Evolutionary conservation across 148 eudicot genomes (phyloP).

Genomic region (Rhododendron kiyosumense): DNA sequence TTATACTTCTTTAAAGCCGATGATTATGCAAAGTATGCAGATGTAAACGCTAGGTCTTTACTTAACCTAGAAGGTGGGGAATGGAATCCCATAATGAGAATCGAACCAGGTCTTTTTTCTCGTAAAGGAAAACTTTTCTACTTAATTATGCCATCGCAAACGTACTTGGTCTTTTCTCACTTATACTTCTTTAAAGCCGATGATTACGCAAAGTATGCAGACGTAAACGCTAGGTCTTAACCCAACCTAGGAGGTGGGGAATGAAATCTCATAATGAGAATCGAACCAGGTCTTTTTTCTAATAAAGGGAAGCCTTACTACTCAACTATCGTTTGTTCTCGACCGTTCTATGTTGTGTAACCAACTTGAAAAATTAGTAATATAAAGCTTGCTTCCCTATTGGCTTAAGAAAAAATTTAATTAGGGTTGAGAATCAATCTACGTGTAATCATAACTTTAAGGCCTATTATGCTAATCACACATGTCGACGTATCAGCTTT

Average conservation of each 20-base stretch:
- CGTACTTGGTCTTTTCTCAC: background rate
- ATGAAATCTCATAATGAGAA: background rate
- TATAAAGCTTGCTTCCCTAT: background rate
- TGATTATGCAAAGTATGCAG: background rate
- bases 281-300: background rate
- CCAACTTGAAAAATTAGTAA: background rate
- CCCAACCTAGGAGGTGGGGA: background rate
- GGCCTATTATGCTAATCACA: slow-evolving; percentile 1
- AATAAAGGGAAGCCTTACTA: background rate
- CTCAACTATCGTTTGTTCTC: background rate
- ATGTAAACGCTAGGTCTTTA: background rate
- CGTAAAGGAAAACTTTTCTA: background rate
- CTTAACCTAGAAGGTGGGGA: background rate
- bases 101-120: background rate
- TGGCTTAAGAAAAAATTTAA: background rate
- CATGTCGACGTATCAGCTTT: slow-evolving; percentile 8
- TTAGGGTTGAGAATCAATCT: slow-evolving; percentile 8
- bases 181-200: background rate
- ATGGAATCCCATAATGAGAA: background rate
- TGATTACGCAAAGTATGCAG: background rate
- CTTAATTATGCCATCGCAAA: background rate
- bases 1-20: background rate
- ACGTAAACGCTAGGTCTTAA: background rate
- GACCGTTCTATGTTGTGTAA: background rate
- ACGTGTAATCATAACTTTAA: slow-evolving; percentile 14